Base-by-base conservation (phyloP, 208 protist species). In the Trypanosoma grayi region DNA sequence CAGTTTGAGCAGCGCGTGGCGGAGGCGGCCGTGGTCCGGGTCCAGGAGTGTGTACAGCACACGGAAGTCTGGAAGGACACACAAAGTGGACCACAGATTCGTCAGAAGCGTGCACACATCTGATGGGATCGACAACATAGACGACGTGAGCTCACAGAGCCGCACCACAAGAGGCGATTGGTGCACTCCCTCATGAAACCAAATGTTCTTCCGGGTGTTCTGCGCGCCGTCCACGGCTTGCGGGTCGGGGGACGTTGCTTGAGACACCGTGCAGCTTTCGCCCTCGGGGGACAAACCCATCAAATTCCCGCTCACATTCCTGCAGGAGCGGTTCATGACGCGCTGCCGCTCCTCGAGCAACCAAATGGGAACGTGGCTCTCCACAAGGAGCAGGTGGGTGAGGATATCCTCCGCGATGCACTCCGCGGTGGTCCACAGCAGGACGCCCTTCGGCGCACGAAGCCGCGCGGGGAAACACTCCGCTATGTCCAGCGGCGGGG, bases 41-140 rank as follows among this genome's bases (percentile, higher is more conserved):
- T 89, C 79, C 40, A 92, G 53, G 14, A 92, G 63, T 14, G 85
- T 89, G 73, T 82, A 87, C 6, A 89, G 20, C 0, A 85, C 80
- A n/a, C 82, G 81, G 46, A 79, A 37, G 44, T 92, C 85, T 4
- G 85, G 82, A 37, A 87, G 34, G 8, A 87, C 50, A 57, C 73
- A 82, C 24, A 92, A 50, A 22, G 75, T 72, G 4, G 66, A 60
- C 31, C 79, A 40, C n/a, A 85, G 40, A 41, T 79, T 62, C 2
- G 81, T 75, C 7, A 92, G 67, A 6, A 85, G 58, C 31, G 66
- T 56, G 37, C 66, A 74, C 27, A 85, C 77, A 0, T 54, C 58
- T 53, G 72, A 58, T 3, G 85, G 85, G 25, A 81, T 63, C 3
- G 30, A 37, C 39, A 81, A 34, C 28, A 77, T 63, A 40, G 74